phyloP scores from a whole-genome alignment of 2,329 filamentous ascomycete species.

The Cladosporium halotolerans region DNA sequence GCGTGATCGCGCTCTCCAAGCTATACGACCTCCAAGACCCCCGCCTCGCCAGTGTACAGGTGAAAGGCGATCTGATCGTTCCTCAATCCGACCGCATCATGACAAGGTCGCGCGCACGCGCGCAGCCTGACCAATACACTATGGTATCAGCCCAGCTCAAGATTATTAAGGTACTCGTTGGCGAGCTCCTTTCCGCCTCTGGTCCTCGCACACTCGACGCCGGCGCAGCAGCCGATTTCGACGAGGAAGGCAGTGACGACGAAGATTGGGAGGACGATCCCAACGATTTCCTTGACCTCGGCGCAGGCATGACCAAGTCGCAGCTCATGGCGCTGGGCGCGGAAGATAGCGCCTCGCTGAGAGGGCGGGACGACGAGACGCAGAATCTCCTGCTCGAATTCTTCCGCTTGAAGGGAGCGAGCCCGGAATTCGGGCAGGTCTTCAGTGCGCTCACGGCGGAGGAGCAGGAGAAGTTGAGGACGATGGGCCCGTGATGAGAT shows the following conservation, averaged over 20 bases:
- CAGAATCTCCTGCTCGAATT: slow-evolving; percentile 78
- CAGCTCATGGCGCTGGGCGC: slow-evolving; percentile 74
- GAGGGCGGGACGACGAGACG: slow-evolving; percentile 82
- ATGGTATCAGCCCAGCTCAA: slow-evolving; percentile 83
- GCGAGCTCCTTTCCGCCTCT: slow-evolving; percentile 79
- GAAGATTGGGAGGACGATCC: slow-evolving; percentile 76
- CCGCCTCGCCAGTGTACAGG: slow-evolving; percentile 69
- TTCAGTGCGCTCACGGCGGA: slow-evolving; percentile 49
- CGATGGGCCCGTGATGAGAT: slow-evolving; percentile 19
- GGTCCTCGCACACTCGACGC: slow-evolving; percentile 49
- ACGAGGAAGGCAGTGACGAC: slow-evolving; percentile 56
- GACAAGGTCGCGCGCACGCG: slow-evolving; percentile 83
- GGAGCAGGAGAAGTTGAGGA: slow-evolving; percentile 49
- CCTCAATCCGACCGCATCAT: slow-evolving; percentile 76
- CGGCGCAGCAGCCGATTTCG: slow-evolving; percentile 54
- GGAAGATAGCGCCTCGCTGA: slow-evolving; percentile 42
- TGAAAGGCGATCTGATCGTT: slow-evolving; percentile 87
- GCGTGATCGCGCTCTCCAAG: slow-evolving; percentile 86
- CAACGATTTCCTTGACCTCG: slow-evolving; percentile 67
- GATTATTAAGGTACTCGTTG: slow-evolving; percentile 90
- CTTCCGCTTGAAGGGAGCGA: slow-evolving; percentile 56
- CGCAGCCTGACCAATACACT: slow-evolving; percentile 86
- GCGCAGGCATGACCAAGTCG: slow-evolving; percentile 47
- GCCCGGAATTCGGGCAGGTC: slow-evolving; percentile 49
- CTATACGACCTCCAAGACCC: slow-evolving; percentile 81